Conservation (phyloP, 169 alveolate genomes). For the Plasmodium fragile region DNA sequence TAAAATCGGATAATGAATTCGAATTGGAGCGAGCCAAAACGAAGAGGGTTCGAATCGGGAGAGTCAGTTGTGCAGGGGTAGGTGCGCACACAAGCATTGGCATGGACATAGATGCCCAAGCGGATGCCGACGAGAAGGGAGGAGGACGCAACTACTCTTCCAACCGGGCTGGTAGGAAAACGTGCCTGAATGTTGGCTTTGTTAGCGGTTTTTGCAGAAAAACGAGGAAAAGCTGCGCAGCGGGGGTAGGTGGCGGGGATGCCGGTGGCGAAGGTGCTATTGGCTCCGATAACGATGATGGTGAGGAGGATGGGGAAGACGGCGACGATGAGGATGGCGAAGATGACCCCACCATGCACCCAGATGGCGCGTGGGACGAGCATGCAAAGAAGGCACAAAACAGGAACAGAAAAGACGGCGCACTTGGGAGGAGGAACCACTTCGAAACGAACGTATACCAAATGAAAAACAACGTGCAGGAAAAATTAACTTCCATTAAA, state of each 20-base stretch:
- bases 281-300: not conserved
- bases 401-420: not conserved
- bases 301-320: not conserved
- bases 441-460: not conserved
- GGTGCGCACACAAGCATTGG: not conserved
- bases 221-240: not conserved
- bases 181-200: not conserved
- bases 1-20: constrained; percentile 34
- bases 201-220: not conserved
- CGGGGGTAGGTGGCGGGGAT: not conserved
- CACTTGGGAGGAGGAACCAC: not conserved
- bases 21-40: not conserved
- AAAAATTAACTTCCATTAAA: constrained; percentile 35
- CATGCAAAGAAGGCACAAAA: not conserved
- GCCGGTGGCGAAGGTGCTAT: not conserved
- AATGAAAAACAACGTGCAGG: constrained; percentile 13
- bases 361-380: not conserved
- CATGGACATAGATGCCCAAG: not conserved
- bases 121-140: not conserved
- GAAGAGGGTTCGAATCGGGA: not conserved
- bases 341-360: not conserved
- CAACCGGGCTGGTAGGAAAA: not conserved
- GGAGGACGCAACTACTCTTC: not conserved
- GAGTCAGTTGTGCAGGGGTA: constrained; percentile 2
- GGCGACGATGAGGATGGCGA: not conserved